phyloP scores from a whole-genome alignment of 2,329 filamentous ascomycete genomes.

The Tolypocladium tropicale region DNA sequence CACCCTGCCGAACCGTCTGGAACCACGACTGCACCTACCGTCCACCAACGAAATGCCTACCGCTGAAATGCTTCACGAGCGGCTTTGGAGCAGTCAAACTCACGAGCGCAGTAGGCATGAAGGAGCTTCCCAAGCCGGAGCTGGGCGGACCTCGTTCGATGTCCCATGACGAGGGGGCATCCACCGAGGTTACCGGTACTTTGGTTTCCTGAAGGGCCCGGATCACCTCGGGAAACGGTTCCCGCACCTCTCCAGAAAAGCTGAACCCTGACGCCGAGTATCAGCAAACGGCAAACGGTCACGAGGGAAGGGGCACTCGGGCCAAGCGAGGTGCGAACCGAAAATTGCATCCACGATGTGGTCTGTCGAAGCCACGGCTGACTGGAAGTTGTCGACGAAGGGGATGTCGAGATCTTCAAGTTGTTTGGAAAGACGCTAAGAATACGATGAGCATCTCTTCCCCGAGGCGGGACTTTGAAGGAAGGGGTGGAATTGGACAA shows the following conservation, averaged over 20 bases:
- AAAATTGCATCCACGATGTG: slow-evolving; percentile 91
- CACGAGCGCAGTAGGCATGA: slow-evolving; percentile 71
- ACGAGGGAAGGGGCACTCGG: background rate
- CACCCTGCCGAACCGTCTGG: background rate
- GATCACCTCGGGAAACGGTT: slow-evolving; percentile 81
- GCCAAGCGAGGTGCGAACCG: slow-evolving; percentile 37
- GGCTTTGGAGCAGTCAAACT: slow-evolving; percentile 93
- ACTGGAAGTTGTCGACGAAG: slow-evolving; percentile 70
- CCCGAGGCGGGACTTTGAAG: background rate
- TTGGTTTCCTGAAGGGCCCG: slow-evolving; percentile 60
- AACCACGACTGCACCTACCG: slow-evolving; percentile 37
- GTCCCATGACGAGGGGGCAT: slow-evolving; percentile 91
- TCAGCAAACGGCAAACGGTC: slow-evolving; percentile 1
- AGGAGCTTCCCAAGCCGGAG: slow-evolving; percentile 66
- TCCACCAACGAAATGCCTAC: slow-evolving; percentile 86
- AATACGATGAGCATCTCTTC: slow-evolving; percentile 17
- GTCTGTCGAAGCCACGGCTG: slow-evolving; percentile 57
- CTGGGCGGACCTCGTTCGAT: slow-evolving; percentile 77
- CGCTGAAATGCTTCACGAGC: slow-evolving; percentile 70
- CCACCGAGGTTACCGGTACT: slow-evolving; percentile 75
- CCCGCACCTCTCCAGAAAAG: slow-evolving; percentile 84
- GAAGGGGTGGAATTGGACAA: slow-evolving; percentile 1
- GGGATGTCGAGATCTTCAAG: slow-evolving; percentile 73
- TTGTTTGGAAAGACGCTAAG: slow-evolving; percentile 71
- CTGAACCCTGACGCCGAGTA: slow-evolving; percentile 58